Evolutionary conservation across 164 flowering plant genomes (phyloP), one percentile per base, ranked within the genome.

Genomic region (Kingdonia uniflora): DNA sequence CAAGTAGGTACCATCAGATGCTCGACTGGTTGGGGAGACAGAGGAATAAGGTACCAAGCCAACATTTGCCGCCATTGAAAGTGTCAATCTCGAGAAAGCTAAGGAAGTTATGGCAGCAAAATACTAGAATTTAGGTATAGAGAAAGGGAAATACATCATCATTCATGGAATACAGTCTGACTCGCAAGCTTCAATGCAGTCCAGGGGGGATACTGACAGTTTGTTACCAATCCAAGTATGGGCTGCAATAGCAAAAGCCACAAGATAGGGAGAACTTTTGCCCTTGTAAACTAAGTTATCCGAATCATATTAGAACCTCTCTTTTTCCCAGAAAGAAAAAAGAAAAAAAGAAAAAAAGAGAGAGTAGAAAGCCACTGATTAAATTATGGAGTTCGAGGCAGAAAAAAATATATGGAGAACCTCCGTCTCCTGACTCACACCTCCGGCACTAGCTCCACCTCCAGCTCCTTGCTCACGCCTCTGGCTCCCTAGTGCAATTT

Each of bases 141-240:
- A 79, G 77, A 86, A 76, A 60, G 86, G 95, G 56, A 84, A 72
- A 52, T 86, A 65, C 55, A 57, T 86, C 48, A 90, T 89, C 48
- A 72, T 89, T 59, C 97, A 84, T 70, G 95, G 97, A 17, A 71
- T 89, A 24, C 61, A 84, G 54, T 77, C 79, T 5, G 95, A 82
- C 63, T 86, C 95, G 14, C 70, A 74, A 55, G 95, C 97, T 37
- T 81, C 87, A 48, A 86, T 89, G 97, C 92, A 84, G 66, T 82
- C 92, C 10, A 75, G 56, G 45, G 97, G 97, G 15, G 97, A 89
- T 63, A 54, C 77, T 37, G 97, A 86, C 63, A 84, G 97, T 77
- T 78, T 84, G 74, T 66, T 89, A 19, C 92, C 95, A 1, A 62
- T 89, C 19, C 60, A 76, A 54, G 52, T 69, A 16, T 89, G 95